Evolutionary conservation across 495 filamentous ascomycete species (phyloP), one percentile per base, ranked within the genome.

Genomic region (Monascus purpureus): DNA sequence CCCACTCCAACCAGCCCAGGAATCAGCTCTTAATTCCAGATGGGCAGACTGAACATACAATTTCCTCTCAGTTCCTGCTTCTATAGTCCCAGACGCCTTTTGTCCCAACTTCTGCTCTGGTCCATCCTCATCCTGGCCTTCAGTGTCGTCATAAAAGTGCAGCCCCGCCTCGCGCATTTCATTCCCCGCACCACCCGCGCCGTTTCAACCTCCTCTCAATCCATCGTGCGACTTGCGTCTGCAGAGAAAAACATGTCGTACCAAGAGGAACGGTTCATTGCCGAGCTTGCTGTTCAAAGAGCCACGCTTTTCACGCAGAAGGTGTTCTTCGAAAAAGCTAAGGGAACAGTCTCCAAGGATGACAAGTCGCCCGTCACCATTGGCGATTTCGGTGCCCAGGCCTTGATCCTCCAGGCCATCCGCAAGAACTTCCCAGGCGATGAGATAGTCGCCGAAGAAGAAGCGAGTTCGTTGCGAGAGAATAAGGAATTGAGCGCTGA

Each of bases 291-390:
- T 36, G 85, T 96, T 29, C 86, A 93, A 58, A 75, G 92, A 34
- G 90, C 90, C 13, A 66, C 76, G 17, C 61, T 87, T 40, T 75
- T 96, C 36, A 96, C 90, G 33, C 85, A 93, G 64, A 75, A 73
- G 40, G 87, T 96, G 55, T 96, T 92, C 70, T 75, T 82, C 59
- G 77, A 83, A 35, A 82, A 79, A 50, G 76, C 84, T 42, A 96
- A 96, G 61, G 86, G 87, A 36, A 93, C 90, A 33, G 66, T 92
- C 20, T 82, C 78, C 44, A 99, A 96, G 65, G 77, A 81, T 52
- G 92, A 97, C 62, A 77, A 76, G 41, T 96, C 92, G 15, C 90
- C 92, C 38, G 90, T 97, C 41, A 97, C 90, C 18, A 86, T 96
- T 41, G 90, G 86, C 50, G 90, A 97, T 61, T 95, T 93, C 49